Evolutionary conservation across 805 yeast genomes (phyloP), one percentile per base, ranked within the genome.

Genomic region (Candida peoriensis): DNA sequence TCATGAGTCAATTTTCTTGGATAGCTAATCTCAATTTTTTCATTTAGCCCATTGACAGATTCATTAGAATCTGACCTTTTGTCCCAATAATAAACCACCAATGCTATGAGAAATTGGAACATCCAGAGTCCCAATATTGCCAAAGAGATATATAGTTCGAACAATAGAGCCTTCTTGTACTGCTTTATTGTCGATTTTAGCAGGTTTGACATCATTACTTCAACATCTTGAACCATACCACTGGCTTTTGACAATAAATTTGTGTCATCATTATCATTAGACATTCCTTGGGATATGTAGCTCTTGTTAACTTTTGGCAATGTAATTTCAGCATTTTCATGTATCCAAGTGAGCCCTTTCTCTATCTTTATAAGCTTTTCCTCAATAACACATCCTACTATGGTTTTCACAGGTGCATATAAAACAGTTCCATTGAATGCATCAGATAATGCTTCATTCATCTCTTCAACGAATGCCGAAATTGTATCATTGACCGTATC

Each of bases 331-430:
- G 88, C 66, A 42, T 83, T 65, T 23, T 79, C 63, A 46, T 80
- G 66, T 2, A 88, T 61, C 97, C 97, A 93, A 2, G 78, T 71
- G 36, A 89, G 58, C 0, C 94, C 97, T 20, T 72, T 52, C 43
- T 83, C 83, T 3, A 87, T 63, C 16, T 70, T 66, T 11, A 66
- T 66, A 6, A 90, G 55, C 48, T 90, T 93, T 32, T 81, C 66
- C 13, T 85, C 90, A 24, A 93, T 65, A 3, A 85, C 74, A 61
- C 98, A 90, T 21, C 79, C 76, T 4, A 89, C 82, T 0, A 87
- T 76, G 0, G 80, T 69, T 20, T 70, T 67, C 30, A 87, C 66
- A 0, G 94, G 83, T 2, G 54, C 54, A 30, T 77, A 73, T 9
- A 90, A 60, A 1, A 82, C 72, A 0, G 97, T 86, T 3, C 68